These are phyloP conservation scores for Chalciporus sp. DNA, from an alignment of 1,284 basidiomycete genomes.

Conservation along the genomic window DNA sequence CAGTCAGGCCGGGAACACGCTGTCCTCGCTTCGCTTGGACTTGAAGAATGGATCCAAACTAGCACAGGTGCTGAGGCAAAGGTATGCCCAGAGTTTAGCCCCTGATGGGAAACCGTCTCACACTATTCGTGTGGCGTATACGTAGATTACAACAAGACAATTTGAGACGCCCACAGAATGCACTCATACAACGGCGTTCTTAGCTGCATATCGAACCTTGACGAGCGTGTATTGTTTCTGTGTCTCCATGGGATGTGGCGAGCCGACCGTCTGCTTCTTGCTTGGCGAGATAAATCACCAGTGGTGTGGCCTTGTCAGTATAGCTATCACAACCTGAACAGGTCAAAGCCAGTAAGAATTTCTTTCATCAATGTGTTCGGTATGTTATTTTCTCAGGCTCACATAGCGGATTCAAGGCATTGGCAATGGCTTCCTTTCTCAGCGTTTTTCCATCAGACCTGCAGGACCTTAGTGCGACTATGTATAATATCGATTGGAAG, in stretches of 20 bases:
- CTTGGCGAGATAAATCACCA: slow-evolving; percentile 10
- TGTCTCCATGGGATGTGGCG: slow-evolving; percentile 13
- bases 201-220: slow-evolving; percentile 8
- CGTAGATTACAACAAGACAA: slow-evolving; percentile 11
- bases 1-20: slow-evolving; percentile 15
- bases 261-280: slow-evolving; percentile 18
- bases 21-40: slow-evolving; percentile 10
- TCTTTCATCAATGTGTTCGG: background rate
- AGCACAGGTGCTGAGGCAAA: background rate
- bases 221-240: slow-evolving; percentile 8
- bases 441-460: background rate
- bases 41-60: slow-evolving; percentile 10
- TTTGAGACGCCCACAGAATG: slow-evolving; percentile 16
- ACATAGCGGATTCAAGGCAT: too few relatives aligned
- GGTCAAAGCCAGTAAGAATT: background rate
- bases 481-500: background rate
- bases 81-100: slow-evolving; percentile 3
- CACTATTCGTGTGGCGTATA: slow-evolving; percentile 13
- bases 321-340: slow-evolving; percentile 9
- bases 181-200: slow-evolving; percentile 6
- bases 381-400: background rate
- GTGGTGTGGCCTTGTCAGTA: slow-evolving; percentile 25
- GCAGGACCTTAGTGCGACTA: background rate
- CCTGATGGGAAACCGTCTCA: slow-evolving; percentile 1
- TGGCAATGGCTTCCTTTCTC: slow-evolving; percentile 2